Evolutionary conservation across 2,329 filamentous ascomycete genomes (phyloP).

Genomic region (Trichophyton simii): DNA sequence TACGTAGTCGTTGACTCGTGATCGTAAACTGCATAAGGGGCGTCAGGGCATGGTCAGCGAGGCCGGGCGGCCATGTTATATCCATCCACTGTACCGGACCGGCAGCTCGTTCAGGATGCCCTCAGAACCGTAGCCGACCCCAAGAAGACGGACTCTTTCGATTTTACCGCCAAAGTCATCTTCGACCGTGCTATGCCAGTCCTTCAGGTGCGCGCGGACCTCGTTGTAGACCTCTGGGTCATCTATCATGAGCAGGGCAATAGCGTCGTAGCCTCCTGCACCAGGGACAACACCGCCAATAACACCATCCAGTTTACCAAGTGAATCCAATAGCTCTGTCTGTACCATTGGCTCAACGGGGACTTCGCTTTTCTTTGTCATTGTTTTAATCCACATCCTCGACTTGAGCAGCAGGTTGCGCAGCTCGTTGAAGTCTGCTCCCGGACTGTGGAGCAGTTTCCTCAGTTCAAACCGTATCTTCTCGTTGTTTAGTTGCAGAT

Average conservation of each 20-base stretch:
- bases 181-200: constrained; percentile 47
- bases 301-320: constrained; percentile 61
- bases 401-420: constrained; percentile 40
- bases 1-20: background rate
- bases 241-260: constrained; percentile 67
- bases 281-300: constrained; percentile 87
- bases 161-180: constrained; percentile 35
- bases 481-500: constrained; percentile 63
- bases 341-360: constrained; percentile 83
- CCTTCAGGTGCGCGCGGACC: constrained; percentile 50
- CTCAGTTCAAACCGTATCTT: constrained; percentile 53
- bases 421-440: constrained; percentile 39
- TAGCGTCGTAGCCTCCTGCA: constrained; percentile 84
- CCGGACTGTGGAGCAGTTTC: constrained; percentile 35
- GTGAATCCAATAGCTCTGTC: constrained; percentile 68
- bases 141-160: constrained; percentile 33
- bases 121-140: constrained; percentile 35
- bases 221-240: constrained; percentile 49
- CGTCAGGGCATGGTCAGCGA: background rate
- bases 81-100: constrained; percentile 15
- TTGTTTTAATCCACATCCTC: constrained; percentile 54
- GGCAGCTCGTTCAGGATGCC: constrained; percentile 31
- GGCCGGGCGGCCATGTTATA: background rate
- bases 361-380: constrained; percentile 62
- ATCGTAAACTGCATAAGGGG: background rate